These are phyloP conservation scores for Acer yangbiense DNA, from an alignment of 345 rosid species.

Conservation along the genomic window DNA sequence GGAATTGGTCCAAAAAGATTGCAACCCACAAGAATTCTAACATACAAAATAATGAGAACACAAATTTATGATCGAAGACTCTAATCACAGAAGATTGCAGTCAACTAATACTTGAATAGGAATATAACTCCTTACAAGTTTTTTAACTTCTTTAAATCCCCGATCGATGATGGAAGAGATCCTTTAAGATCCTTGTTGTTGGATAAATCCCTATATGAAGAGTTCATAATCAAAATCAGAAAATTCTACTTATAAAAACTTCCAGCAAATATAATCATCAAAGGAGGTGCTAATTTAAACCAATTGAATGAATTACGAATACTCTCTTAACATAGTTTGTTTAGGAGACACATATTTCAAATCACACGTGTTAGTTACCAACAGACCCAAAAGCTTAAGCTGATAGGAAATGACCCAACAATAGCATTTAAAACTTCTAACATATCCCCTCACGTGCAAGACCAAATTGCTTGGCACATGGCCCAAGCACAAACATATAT, in stretches of 20 bases:
- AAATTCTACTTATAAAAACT: no score
- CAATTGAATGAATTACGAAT: not conserved
- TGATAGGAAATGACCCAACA: no score
- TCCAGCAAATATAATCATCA: no score
- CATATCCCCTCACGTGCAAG: no score
- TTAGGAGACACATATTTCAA: no score
- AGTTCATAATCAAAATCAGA: constrained; percentile 17
- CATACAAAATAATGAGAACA: constrained; percentile 1
- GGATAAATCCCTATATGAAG: constrained; percentile 69
- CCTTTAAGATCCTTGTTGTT: constrained; percentile 61
- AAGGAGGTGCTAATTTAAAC: not conserved
- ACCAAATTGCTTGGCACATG: no score
- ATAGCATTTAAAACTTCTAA: no score
- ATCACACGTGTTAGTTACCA: no score
- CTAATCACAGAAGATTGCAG: not conserved
- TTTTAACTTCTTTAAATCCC: constrained; percentile 52
- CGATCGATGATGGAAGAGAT: constrained; percentile 63
- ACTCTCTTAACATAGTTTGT: no score
- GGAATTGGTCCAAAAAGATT: constrained; percentile 37
- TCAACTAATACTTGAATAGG: not conserved
- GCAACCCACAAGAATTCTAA: constrained; percentile 35
- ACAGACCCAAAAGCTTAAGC: no score
- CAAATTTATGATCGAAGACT: not conserved
- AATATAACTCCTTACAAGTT: constrained; percentile 59
- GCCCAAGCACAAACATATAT: no score